Evolutionary conservation across 2,329 filamentous ascomycete species (phyloP).

Genomic region (Beauveria sp.): DNA sequence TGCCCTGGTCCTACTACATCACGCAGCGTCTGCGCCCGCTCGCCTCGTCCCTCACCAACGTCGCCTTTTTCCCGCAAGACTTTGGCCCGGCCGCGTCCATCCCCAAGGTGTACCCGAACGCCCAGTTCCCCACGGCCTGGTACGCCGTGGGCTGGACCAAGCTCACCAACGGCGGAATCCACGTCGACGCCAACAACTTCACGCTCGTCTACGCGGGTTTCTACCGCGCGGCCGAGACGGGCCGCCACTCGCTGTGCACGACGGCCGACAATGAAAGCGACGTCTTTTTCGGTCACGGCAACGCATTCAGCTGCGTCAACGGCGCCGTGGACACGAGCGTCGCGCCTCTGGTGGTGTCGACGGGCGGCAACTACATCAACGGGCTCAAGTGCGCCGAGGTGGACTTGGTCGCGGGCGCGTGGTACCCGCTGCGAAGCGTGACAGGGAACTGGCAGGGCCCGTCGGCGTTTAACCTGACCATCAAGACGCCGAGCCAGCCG

Average conservation of each 20-base stretch:
- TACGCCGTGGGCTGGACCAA: slow-evolving; percentile 13
- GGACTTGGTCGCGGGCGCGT: slow-evolving; percentile 12
- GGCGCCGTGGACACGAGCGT: slow-evolving; percentile 9
- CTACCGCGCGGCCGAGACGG: slow-evolving; percentile 13
- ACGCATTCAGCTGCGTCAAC: slow-evolving; percentile 15
- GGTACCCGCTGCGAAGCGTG: slow-evolving; percentile 18
- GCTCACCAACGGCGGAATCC: slow-evolving; percentile 14
- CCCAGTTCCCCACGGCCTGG: neutral
- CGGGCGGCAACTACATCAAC: slow-evolving; percentile 15
- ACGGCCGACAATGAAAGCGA: slow-evolving; percentile 18
- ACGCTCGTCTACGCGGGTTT: slow-evolving; percentile 18
- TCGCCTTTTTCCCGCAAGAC: slow-evolving; percentile 16
- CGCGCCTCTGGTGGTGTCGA: slow-evolving; percentile 12
- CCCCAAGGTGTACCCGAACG: slow-evolving; percentile 3
- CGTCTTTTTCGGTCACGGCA: slow-evolving; percentile 17
- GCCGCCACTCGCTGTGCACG: slow-evolving; percentile 16
- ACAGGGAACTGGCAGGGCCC: slow-evolving; percentile 16
- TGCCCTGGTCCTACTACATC: slow-evolving; percentile 19
- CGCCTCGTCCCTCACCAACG: slow-evolving; percentile 12
- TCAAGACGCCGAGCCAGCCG: slow-evolving; percentile 8
- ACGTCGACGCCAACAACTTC: slow-evolving; percentile 19
- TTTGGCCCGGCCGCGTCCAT: neutral
- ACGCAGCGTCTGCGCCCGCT: slow-evolving; percentile 14
- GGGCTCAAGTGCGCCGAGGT: slow-evolving; percentile 14
- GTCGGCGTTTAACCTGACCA: slow-evolving; percentile 13